Percentiles rank a stretch among this genome's conserved stretches.
These are phyloP conservation scores for Pilaira anomala DNA, from an alignment of 192 early-diverging fungal species.

Conservation along the genomic window DNA sequence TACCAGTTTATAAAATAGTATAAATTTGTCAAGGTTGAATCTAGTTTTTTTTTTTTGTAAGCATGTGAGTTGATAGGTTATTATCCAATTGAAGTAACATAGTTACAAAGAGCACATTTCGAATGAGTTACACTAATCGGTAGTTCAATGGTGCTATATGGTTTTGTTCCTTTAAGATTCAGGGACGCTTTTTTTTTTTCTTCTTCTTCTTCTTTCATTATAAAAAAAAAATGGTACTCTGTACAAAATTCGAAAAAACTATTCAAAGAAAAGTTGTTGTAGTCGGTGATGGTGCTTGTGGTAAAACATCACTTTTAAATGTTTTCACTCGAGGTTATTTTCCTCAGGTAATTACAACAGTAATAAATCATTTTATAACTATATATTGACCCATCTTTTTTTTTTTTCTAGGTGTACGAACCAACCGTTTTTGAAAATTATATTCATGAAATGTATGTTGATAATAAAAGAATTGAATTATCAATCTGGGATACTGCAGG, in stretches of 20 bases:
- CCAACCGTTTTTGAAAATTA: constrained; percentile 43
- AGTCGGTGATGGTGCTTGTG: constrained; percentile 76
- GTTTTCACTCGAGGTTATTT: constrained; percentile 76
- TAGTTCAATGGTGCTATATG: too few species aligned
- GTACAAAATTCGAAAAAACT: constrained; percentile 14
- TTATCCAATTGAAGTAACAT: too few species aligned
- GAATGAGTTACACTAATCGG: too few species aligned
- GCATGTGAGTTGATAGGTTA: too few species aligned
- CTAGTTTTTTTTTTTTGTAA: too few species aligned
- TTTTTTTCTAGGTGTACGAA: constrained; percentile 29
- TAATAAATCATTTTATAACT: not conserved
- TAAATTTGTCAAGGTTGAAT: too few species aligned
- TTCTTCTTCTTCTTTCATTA: not conserved
- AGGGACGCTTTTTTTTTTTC: not conserved
- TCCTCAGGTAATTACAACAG: constrained; percentile 68
- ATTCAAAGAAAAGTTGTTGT: constrained; percentile 34
- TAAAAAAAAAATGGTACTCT: constrained; percentile 13
- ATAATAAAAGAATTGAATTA: constrained; percentile 2
- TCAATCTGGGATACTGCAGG: constrained; percentile 40
- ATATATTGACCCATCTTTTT: not conserved
- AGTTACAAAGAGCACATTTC: too few species aligned
- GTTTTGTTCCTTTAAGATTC: too few species aligned
- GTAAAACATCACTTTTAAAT: constrained; percentile 74
- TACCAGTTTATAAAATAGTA: too few species aligned
- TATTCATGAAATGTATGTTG: constrained; percentile 31